A percentile compares a stretch with the other conserved stretches of the same genome.
Conservation (phyloP, 169 alveolate genomes). For the Plasmodium adleri region DNA sequence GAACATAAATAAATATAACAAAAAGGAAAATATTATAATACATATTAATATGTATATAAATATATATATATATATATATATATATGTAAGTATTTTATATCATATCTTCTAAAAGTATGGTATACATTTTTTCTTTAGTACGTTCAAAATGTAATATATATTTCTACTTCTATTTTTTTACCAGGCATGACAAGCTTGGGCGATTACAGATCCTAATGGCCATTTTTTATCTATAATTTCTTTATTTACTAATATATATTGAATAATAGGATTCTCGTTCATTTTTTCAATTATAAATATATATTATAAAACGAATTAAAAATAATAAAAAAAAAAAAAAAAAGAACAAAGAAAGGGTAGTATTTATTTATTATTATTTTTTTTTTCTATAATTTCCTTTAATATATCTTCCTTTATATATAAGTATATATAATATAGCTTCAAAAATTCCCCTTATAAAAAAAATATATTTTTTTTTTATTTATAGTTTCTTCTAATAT, state of each 20-base stretch:
- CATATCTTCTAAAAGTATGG: neutral
- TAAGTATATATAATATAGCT: too few relatives aligned
- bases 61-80: conserved; percentile 14
- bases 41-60: neutral
- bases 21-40: neutral
- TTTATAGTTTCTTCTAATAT: too few relatives aligned
- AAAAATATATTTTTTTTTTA: too few relatives aligned
- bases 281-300: conserved; percentile 2
- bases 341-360: too few relatives aligned
- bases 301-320: too few relatives aligned
- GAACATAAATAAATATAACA: neutral
- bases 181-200: conserved; percentile 85
- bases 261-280: conserved; percentile 63
- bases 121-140: neutral
- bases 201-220: conserved; percentile 81
- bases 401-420: too few relatives aligned
- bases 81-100: neutral
- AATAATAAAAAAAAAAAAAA: too few relatives aligned
- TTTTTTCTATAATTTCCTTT: neutral
- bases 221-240: conserved; percentile 80
- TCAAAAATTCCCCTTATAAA: too few relatives aligned
- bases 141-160: neutral
- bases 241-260: conserved; percentile 64
- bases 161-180: conserved; percentile 17
- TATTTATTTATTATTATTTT: neutral